Evolutionary conservation across 2,329 filamentous ascomycete genomes (phyloP), one percentile per base, ranked within the genome.

Genomic region (Arthrobotrys iridis): DNA sequence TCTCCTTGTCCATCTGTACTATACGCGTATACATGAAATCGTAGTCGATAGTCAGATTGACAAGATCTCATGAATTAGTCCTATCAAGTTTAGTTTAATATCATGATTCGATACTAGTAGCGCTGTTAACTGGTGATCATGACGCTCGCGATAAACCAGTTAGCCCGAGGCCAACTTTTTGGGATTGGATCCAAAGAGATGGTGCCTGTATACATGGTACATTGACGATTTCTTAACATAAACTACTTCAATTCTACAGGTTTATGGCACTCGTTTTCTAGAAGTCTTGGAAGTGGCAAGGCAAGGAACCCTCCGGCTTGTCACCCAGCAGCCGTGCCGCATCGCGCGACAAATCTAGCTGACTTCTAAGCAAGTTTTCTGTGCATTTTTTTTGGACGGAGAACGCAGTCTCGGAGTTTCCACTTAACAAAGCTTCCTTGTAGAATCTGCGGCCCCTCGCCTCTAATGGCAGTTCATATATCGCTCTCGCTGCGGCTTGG

Each of bases 391-490:
- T 4, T 22, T 22, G 40, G 40, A 30, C 20, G 45, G 20, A 35
- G 18, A 55, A 8, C 8, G 26, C 7, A 55, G 26, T 55, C 48
- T 55, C 48, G 15, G 50, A n/a, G 26, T 30, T 52, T 1, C 30
- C 46, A 33, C 26, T 30, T 37, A 13, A 37, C 15, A 37, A 2
- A 11, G 22, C 28, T 13, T 37, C 35, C 55, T 43, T 26, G 55
- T 40, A 28, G 28, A 1, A 75, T 68, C 52, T 35, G 63, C 63
- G 48, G 46, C 28, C 46, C 68, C 22, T 63, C 46, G 6, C 71
- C 43, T 64, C 58, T 43, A 75, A 75, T 41, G 71, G 71, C 55
- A 75, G 63, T 37, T 75, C 45, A 43, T 18, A 28, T 11, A 40
- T 18, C 30, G 26, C 20, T 30, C 45, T 57, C 57, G 48, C 33